Evolutionary conservation across 495 filamentous ascomycete genomes (phyloP), one percentile per base, ranked within the genome.

Genomic region (Penicillium arizonense): DNA sequence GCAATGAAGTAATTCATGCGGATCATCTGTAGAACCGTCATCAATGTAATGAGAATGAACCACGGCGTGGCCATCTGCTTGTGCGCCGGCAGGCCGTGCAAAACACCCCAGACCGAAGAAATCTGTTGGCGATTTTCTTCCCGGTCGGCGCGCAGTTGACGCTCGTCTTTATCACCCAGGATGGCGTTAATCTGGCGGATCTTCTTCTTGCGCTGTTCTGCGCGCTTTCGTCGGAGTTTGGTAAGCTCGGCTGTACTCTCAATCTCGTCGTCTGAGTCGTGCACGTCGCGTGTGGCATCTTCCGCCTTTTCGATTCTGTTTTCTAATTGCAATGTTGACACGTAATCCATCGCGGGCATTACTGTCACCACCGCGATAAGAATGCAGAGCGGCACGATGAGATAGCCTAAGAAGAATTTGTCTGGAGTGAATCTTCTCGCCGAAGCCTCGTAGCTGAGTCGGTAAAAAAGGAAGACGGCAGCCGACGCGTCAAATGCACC

Each of bases 1-100:
- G 93, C 93, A 30, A 97, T 91, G 63, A 97, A 97, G 74, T 91
- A 97, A 71, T 97, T 97, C 74, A 97, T 97, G 10, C 93, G 84
- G 1, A 87, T 85, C 92, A 96, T 96, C 63, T 95, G 91, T n/a
- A 96, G 59, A n/a, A 94, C 81, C 1, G 93, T 96, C 74, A 97
- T 94, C 13, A 92, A 63, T 6, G 89, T 87, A 57, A 97, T 92
- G 32, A 97, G 74, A n/a, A 92, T 73, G 59, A 96, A 97, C 92
- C 93, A 97, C 3, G 87, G 88, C 3, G 84, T 86, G 12, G 64
- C 67, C 72, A 97, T 91, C 70, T 97, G 93, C 57, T 87, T 72
- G 30, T 73, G 61, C 0, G 89, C 88, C 3, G 87, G 78, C 20
- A 77, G 74, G 11, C 86, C 87, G 63, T 97, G 93, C 68, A 96